Evolutionary conservation across 768 basidiomycete species (phyloP).

Genomic region (Kwoniella sp.): DNA sequence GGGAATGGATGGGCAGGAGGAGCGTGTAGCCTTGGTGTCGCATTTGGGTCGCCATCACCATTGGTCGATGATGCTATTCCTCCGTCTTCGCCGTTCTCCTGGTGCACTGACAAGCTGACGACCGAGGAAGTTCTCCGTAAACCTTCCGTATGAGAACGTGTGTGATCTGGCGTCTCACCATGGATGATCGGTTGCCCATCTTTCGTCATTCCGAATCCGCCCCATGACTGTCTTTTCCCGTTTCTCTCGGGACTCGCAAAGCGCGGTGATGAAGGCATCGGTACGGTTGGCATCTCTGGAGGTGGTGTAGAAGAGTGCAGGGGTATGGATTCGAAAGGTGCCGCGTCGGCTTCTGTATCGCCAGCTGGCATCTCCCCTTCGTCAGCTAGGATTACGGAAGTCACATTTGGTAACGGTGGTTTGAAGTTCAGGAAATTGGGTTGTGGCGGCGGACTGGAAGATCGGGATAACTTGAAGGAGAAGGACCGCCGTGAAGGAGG

Average conservation of each 20-base stretch:
- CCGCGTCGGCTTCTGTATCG: constrained; percentile 9
- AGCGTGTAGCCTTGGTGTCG: constrained; percentile 36
- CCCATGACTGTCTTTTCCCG: constrained; percentile 21
- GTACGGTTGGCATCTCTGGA: constrained; percentile 16
- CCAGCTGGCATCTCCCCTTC: background rate
- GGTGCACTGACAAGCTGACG: background rate
- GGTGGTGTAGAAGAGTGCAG: constrained; percentile 24
- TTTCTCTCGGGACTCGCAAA: constrained; percentile 12
- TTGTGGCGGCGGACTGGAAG: constrained; percentile 21
- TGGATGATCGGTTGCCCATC: constrained; percentile 18
- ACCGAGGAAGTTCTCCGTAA: constrained; percentile 11
- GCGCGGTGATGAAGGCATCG: constrained; percentile 18
- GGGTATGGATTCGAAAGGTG: constrained; percentile 37
- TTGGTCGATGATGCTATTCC: background rate
- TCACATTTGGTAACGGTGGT: constrained; percentile 22
- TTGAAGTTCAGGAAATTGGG: constrained; percentile 17
- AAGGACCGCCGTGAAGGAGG: constrained; percentile 12
- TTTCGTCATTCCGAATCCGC: constrained; percentile 27
- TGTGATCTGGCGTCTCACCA: constrained; percentile 13
- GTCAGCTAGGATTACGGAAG: constrained; percentile 5
- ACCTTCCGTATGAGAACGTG: constrained; percentile 9
- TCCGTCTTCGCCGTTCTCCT: background rate
- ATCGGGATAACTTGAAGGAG: constrained; percentile 3
- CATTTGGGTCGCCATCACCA: background rate
- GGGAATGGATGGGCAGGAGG: constrained; percentile 51